Evolutionary conservation across 2,329 filamentous ascomycete species (phyloP).

Genomic region (Botrytis aclada): DNA sequence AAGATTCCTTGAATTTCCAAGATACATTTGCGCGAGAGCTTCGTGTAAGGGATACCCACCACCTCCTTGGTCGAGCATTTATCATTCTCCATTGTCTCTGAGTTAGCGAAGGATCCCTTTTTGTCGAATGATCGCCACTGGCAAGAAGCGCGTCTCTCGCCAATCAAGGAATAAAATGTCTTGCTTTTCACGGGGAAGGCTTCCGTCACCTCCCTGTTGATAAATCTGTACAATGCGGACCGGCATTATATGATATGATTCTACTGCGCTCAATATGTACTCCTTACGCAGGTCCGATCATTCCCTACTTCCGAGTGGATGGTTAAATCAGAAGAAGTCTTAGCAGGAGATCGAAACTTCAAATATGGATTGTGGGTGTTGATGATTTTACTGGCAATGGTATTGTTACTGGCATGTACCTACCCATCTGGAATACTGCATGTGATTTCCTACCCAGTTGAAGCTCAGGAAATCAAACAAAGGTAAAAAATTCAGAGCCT

Average conservation of each 20-base stretch:
- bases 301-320: slow-evolving; percentile 9
- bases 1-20: background rate
- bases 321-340: background rate
- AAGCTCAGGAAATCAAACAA: background rate
- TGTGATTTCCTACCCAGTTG: background rate
- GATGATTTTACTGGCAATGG: background rate
- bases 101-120: slow-evolving; percentile 4
- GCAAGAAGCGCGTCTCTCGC: background rate
- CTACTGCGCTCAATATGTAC: slow-evolving; percentile 1
- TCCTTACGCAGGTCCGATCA: slow-evolving; percentile 3
- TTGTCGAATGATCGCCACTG: background rate
- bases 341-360: background rate
- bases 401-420: background rate
- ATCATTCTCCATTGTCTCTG: slow-evolving; percentile 10
- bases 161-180: background rate
- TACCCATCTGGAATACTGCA: background rate
- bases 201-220: slow-evolving; percentile 2
- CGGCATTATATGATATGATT: background rate
- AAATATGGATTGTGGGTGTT: background rate
- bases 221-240: background rate
- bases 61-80: slow-evolving; percentile 14
- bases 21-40: background rate
- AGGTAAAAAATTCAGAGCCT: background rate
- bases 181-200: slow-evolving; percentile 6
- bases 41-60: slow-evolving; percentile 5